Base-by-base conservation (phyloP, 345 rosid genomes). In the Eucalyptus coolabah region DNA sequence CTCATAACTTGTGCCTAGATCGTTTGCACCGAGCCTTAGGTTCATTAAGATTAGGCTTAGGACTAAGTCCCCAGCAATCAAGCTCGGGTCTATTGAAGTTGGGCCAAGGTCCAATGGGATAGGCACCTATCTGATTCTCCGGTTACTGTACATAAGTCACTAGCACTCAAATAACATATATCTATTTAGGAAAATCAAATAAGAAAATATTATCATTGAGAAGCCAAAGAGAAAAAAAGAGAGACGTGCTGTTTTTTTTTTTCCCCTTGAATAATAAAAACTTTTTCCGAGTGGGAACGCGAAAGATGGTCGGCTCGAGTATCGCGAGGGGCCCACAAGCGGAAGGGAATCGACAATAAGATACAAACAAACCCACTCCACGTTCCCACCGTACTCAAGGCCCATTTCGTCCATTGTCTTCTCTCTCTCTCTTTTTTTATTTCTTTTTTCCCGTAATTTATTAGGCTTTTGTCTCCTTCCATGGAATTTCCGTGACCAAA, bases 41-140 rank as follows among this genome's bases (percentile, higher is more conserved):
- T 56, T 56, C 63, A 56, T 56, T 9, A 56, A 56, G 12, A 24
- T 56, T 24, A 56, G 13, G 63, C 30, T 56, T 19, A 19, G 54
- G 54, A 50, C 4, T 50, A 50, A 0, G 4, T 50, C 54, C 21
- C 21, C 0, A 17, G 2, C 56, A 51, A 23, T 51, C 56, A 51
- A 6, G 5, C 10, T 0, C 2, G 0, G 0, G 24, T 53, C 24
- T 19, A 53, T 2, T 0, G 10, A 53, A 53, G 56, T 8, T 53
- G 1, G 24, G 56, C 24, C 56, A 53, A 53, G 56, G 56, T 53
- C 10, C 23, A 51, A 51, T 18, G 56, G 4, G 56, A 7, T 18
- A 0, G 9, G 0, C 53, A 16, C 19, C 19, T 50, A 7, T 51
- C 0, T 19, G 2, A 53, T 53, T 53, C 56, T 53, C 0, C 2